Conservation (phyloP, 306 rosid species). For the Cicer chorassanicum region DNA sequence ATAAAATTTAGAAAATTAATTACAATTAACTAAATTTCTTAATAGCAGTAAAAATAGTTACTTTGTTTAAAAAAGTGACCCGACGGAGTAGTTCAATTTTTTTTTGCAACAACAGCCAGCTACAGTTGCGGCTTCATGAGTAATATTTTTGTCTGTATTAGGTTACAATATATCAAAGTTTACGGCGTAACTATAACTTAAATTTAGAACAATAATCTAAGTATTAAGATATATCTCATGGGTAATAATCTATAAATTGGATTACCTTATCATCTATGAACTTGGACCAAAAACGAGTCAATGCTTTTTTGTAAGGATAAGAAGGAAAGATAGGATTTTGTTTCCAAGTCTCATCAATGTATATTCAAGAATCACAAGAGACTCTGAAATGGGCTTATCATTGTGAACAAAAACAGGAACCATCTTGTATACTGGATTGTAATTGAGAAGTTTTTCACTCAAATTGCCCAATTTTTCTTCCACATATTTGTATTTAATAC, state of each 20-base stretch:
- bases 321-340: constrained; percentile 52
- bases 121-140: not conserved
- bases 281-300: constrained; percentile 70
- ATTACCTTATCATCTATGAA: constrained; percentile 68
- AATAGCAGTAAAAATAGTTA: no score
- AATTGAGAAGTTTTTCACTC: constrained; percentile 53
- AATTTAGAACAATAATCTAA: not conserved
- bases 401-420: constrained; percentile 58
- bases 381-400: constrained; percentile 60
- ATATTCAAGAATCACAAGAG: constrained; percentile 60
- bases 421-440: constrained; percentile 65
- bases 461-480: constrained; percentile 53
- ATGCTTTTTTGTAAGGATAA: constrained; percentile 54
- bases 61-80: no score
- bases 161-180: not conserved
- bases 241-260: not conserved
- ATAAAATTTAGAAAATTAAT: no score
- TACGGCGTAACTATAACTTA: not conserved
- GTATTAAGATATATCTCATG: not conserved
- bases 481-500: constrained; percentile 49
- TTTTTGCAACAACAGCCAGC: not conserved
- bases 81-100: no score
- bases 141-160: not conserved
- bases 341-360: constrained; percentile 61
- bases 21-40: no score